Percentiles rank a stretch among this genome's conserved stretches.
Conservation (phyloP, 148 eudicot genomes). For the Camellia japonica region DNA sequence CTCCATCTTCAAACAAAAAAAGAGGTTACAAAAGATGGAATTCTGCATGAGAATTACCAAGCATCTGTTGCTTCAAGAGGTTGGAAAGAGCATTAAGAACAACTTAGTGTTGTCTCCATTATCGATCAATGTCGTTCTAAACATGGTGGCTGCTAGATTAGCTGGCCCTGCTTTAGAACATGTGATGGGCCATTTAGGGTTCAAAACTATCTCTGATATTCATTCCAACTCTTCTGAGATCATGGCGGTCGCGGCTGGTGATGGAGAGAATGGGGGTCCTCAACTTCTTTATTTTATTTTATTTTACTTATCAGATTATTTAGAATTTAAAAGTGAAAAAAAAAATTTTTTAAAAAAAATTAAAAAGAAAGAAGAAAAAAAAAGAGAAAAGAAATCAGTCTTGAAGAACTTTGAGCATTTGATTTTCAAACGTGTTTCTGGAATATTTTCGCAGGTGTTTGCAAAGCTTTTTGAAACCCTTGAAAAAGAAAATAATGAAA, state of each 20-base stretch:
- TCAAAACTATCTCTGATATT: neutral
- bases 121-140: slow-evolving; percentile 10
- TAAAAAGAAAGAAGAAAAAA: too few relatives aligned
- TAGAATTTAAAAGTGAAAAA: too few relatives aligned
- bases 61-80: neutral
- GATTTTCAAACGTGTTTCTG: too few relatives aligned
- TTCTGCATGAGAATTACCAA: neutral
- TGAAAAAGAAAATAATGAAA: too few relatives aligned
- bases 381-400: too few relatives aligned
- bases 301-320: too few relatives aligned
- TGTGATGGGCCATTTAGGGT: neutral
- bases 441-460: too few relatives aligned
- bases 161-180: neutral
- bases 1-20: too few relatives aligned
- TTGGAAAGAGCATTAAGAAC: neutral
- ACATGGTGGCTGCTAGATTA: neutral
- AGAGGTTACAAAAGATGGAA: neutral
- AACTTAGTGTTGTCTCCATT: neutral
- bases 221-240: neutral
- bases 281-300: too few relatives aligned
- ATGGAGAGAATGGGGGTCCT: neutral
- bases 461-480: too few relatives aligned
- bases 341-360: too few relatives aligned
- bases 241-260: neutral
- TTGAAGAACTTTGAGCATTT: too few relatives aligned